Evolutionary conservation across 179 eudicot species (phyloP), one percentile per base, ranked within the genome.

Genomic region (Spinacia oleracea): DNA sequence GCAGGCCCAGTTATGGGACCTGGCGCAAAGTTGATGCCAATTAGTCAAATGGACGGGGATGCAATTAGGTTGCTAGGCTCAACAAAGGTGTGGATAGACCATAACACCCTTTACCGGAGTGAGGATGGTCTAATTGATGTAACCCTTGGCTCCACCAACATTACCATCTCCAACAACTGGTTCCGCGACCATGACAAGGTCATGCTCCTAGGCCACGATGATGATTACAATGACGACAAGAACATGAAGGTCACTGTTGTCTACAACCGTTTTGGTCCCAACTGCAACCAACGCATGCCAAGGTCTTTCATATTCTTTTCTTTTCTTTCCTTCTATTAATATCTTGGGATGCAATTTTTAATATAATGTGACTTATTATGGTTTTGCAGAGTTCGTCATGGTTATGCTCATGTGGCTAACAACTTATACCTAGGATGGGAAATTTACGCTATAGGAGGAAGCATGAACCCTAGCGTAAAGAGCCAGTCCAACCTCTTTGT

Each of bases 381-480:
- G 53, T 72, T 25, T 84, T 79, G 80, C 79, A 93, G 98, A 79
- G 90, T 94, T 25, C 94, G 93, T 29, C 83, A 86, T 58, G 98
- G 98, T n/a, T 94, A 89, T 76, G 97, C 98, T 38, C 98, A 94
- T 63, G 98, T 94, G 16, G 96, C 86, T 58, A 94, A 94, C 93
- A 94, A 94, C 83, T 81, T 92, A 1, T 94, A 94, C 89, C 83
- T 85, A 43, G 92, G 94, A 72, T 94, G 98, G 98, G 90, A 89
- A 40, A 67, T 80, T 15, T 92, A 92, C 43, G 98, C 97, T 73
- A 91, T 94, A 2, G 98, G 98, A 60, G 98, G 98, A 63, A 92
- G 96, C 91, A 88, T 86, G 89, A 90, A 89, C 72, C 98, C 98
- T 11, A 90, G 93, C 67, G 71, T 94, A 45, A 90, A 87, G 85